These are phyloP conservation scores for Pleurotus sapidus DNA, from an alignment of 768 basidiomycete genomes.

Conservation along the genomic window DNA sequence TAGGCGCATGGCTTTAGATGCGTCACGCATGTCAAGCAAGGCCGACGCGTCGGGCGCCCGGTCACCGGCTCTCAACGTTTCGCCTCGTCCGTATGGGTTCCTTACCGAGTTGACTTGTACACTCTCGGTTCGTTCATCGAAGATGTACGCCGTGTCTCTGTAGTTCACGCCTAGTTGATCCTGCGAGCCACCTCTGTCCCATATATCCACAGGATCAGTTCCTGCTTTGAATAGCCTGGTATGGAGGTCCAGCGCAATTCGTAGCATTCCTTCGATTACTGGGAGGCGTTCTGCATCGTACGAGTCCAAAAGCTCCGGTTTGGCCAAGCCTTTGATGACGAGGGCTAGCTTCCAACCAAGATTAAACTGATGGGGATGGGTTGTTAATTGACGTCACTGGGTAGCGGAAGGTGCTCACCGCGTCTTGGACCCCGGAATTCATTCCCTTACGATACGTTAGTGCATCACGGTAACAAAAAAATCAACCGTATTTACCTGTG, in stretches of 20 bases:
- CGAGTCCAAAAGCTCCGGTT: conserved; percentile 17
- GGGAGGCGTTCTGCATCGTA: conserved; percentile 26
- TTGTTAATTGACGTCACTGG: too few relatives aligned
- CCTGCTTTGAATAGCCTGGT: conserved; percentile 6
- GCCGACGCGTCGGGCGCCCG: conserved; percentile 42
- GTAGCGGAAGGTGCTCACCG: not conserved
- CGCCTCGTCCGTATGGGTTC: conserved; percentile 22
- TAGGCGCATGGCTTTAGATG: conserved; percentile 12
- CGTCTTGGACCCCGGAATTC: conserved; percentile 31
- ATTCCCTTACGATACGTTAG: conserved; percentile 20
- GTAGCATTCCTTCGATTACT: conserved; percentile 25
- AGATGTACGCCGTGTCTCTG: conserved; percentile 44
- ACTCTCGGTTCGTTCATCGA: conserved; percentile 33
- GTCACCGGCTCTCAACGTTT: conserved; percentile 35
- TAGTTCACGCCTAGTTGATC: conserved; percentile 52
- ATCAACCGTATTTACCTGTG: conserved; percentile 13
- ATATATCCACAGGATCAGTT: conserved; percentile 9
- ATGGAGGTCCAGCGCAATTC: conserved; percentile 15
- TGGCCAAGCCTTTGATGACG: conserved; percentile 15
- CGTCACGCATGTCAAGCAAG: conserved; percentile 13
- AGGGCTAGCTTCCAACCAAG: conserved; percentile 28
- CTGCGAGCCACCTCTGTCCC: conserved; percentile 21
- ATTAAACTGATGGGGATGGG: conserved; percentile 16
- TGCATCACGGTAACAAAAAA: not conserved
- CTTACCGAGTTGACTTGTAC: not conserved